phyloP scores from a whole-genome alignment of 2,329 filamentous ascomycete species.

The Diatrype stigma region DNA sequence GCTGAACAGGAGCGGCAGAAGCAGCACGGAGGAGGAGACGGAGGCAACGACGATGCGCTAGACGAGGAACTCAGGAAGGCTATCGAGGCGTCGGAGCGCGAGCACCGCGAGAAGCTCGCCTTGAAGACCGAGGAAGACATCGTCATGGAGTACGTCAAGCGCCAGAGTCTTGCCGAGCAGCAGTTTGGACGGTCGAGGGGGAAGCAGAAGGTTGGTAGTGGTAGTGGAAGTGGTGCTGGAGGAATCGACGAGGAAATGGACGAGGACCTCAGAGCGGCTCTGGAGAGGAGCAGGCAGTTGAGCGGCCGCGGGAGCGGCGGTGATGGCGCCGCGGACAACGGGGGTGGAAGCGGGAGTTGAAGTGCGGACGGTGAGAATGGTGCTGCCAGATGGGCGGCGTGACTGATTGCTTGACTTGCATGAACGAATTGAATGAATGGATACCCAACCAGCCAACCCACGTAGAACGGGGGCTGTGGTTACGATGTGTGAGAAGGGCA shows the following conservation, averaged over 20 bases:
- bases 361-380: no score
- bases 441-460: no score
- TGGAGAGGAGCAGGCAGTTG: constrained; percentile 54
- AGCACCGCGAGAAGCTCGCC: constrained; percentile 39
- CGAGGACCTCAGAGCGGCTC: constrained; percentile 51
- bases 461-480: no score
- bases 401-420: no score
- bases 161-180: constrained; percentile 69
- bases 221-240: constrained; percentile 10
- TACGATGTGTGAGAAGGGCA: no score
- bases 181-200: constrained; percentile 37
- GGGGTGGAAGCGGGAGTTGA: no score
- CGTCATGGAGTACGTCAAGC: constrained; percentile 72
- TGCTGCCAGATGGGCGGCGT: no score
- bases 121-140: constrained; percentile 63
- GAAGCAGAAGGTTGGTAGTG: constrained; percentile 26
- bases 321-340: no score
- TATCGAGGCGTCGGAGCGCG: constrained; percentile 43
- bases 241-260: constrained; percentile 38
- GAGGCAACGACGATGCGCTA: constrained; percentile 31
- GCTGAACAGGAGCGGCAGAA: constrained; percentile 13
- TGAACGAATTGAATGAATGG: no score
- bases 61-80: constrained; percentile 44
- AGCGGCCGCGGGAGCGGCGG: no score
- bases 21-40: constrained; percentile 4